Conservation (phyloP, 2,329 filamentous ascomycete genomes). For the Domatiomyces globalis region DNA sequence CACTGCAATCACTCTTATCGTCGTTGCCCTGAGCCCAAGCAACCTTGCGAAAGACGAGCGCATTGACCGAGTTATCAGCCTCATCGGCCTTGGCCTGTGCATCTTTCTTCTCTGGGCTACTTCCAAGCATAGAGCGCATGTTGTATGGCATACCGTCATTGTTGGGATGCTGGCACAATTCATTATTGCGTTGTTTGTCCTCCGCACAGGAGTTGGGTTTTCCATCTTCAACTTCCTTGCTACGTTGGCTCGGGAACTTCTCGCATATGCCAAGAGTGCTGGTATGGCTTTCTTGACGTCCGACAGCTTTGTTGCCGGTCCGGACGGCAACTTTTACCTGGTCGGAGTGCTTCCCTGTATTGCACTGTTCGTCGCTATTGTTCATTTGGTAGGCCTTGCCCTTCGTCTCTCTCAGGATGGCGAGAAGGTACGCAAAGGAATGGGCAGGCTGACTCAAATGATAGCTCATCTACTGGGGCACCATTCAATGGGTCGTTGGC, state of each 20-base stretch:
- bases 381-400: too few species aligned
- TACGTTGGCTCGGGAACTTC: conserved; percentile 54
- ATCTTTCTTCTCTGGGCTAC: conserved; percentile 53
- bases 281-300: too few species aligned
- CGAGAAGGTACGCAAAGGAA: too few species aligned
- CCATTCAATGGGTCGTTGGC: conserved; percentile 76
- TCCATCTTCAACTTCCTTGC: conserved; percentile 90
- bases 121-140: conserved; percentile 51
- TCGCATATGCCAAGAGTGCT: conserved; percentile 60
- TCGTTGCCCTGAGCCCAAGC: conserved; percentile 60
- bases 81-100: conserved; percentile 64
- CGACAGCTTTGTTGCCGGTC: too few species aligned
- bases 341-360: too few species aligned
- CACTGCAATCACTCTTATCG: conserved; percentile 57
- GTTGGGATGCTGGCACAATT: conserved; percentile 82
- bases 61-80: conserved; percentile 62
- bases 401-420: too few species aligned
- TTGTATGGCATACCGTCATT: conserved; percentile 63
- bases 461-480: too few species aligned
- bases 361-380: too few species aligned
- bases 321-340: too few species aligned
- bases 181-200: conserved; percentile 73
- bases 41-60: conserved; percentile 65
- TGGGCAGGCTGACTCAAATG: too few species aligned
- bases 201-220: conserved; percentile 65